These are phyloP conservation scores for Fonsecaea pugnacius DNA, from an alignment of 2,329 filamentous ascomycete genomes.

Conservation along the genomic window DNA sequence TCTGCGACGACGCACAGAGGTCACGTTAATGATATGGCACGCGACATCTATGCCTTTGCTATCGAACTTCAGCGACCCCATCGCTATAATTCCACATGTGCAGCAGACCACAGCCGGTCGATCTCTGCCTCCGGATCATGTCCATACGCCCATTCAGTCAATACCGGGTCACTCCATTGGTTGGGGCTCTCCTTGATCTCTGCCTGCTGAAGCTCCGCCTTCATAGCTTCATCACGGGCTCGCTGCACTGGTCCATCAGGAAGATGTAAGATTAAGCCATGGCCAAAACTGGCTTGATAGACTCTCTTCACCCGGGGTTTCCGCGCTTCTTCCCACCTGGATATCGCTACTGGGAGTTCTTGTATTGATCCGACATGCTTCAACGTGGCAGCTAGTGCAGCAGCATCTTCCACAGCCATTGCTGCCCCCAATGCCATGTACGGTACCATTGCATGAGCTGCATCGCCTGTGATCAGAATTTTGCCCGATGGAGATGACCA, in stretches of 20 bases:
- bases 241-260: constrained; percentile 48
- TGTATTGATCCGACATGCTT: background rate
- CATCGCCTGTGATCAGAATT: constrained; percentile 48
- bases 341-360: background rate
- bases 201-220: constrained; percentile 45
- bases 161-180: constrained; percentile 54
- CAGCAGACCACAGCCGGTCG: background rate
- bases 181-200: constrained; percentile 49
- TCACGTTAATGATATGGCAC: no score
- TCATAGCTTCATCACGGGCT: constrained; percentile 50
- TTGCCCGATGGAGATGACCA: constrained; percentile 40
- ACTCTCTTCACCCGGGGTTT: constrained; percentile 29
- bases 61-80: background rate
- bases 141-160: constrained; percentile 54
- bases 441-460: constrained; percentile 50
- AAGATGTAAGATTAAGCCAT: constrained; percentile 55
- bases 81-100: background rate
- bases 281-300: constrained; percentile 52
- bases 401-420: constrained; percentile 21
- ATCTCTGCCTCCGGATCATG: constrained; percentile 47
- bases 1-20: no score
- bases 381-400: constrained; percentile 7
- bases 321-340: background rate
- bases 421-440: constrained; percentile 46
- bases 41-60: no score